Percentiles rank a stretch among this genome's conserved stretches.
Conservation (phyloP, 2,329 filamentous ascomycete genomes). For the Alternaria brassicicola region DNA sequence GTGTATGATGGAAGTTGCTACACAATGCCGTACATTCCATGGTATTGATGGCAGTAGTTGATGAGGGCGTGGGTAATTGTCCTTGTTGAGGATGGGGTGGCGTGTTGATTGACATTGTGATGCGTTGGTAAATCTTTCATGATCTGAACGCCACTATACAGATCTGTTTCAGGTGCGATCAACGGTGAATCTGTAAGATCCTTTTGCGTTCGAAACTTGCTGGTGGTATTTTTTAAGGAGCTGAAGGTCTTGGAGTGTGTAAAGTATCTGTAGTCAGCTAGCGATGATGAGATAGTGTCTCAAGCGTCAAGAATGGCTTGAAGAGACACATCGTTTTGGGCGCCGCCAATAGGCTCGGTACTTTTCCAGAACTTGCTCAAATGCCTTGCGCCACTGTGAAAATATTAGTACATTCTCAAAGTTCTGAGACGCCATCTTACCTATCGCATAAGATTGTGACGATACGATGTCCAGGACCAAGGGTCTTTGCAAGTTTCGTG, state of each 20-base stretch:
- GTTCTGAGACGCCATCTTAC: slow-evolving; percentile 21
- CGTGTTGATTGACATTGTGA: slow-evolving; percentile 14
- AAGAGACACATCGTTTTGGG: slow-evolving; percentile 55
- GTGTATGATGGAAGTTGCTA: slow-evolving; percentile 5
- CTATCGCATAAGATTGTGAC: slow-evolving; percentile 84
- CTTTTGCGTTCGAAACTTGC: neutral
- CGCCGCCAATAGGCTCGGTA: slow-evolving; percentile 67
- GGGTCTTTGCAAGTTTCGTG: slow-evolving; percentile 67
- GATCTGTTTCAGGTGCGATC: slow-evolving; percentile 7
- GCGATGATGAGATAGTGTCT: slow-evolving; percentile 8
- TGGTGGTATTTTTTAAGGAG: neutral
- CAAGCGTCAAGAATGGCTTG: slow-evolving; percentile 61
- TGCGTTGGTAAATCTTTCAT: slow-evolving; percentile 19
- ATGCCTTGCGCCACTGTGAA: slow-evolving; percentile 69
- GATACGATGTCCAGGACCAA: slow-evolving; percentile 67
- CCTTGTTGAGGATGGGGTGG: slow-evolving; percentile 2
- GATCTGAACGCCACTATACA: slow-evolving; percentile 6
- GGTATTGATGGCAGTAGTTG: neutral
- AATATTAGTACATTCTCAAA: slow-evolving; percentile 13
- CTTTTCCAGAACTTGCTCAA: slow-evolving; percentile 84
- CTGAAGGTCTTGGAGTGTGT: neutral
- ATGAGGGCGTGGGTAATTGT: neutral
- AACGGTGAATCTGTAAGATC: neutral
- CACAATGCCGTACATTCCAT: slow-evolving; percentile 21
- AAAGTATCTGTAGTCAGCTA: neutral